Conservation (phyloP, 2,329 filamentous ascomycete species). For the Mollisiaceae sp. region DNA sequence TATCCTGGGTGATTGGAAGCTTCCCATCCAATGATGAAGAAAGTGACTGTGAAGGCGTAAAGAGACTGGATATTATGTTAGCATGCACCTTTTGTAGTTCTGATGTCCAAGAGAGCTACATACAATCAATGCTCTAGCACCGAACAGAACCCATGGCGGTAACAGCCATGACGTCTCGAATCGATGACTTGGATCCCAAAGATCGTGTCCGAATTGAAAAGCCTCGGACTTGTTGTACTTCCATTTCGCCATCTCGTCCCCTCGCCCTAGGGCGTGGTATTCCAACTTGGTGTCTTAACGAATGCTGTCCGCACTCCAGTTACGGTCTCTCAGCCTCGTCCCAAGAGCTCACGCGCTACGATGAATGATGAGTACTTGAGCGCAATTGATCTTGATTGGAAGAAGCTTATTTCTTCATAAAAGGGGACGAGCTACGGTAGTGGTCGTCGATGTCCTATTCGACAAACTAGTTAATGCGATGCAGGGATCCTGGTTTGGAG, state of each 20-base stretch:
- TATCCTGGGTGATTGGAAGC: conserved; percentile 52
- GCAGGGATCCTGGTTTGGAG: conserved; percentile 1
- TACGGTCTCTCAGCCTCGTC: conserved; percentile 7
- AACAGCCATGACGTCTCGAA: conserved; percentile 85
- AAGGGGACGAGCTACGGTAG: not conserved
- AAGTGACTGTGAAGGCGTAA: conserved; percentile 72
- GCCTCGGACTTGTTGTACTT: conserved; percentile 12
- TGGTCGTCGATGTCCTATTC: conserved; percentile 3
- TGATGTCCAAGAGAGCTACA: conserved; percentile 41
- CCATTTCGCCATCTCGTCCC: conserved; percentile 17
- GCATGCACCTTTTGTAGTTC: conserved; percentile 23
- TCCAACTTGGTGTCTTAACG: not conserved
- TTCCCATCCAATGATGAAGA: conserved; percentile 72
- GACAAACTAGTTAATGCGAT: not conserved
- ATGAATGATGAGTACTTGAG: not conserved
- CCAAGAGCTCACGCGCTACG: not conserved
- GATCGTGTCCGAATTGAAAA: conserved; percentile 34
- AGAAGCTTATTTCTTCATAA: conserved; percentile 3
- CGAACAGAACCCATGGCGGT: conserved; percentile 66
- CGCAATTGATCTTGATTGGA: not conserved
- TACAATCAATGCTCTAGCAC: conserved; percentile 59
- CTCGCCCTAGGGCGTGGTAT: not conserved
- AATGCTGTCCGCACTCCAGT: conserved; percentile 1
- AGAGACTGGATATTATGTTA: conserved; percentile 49
- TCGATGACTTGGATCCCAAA: conserved; percentile 56